Conservation (phyloP, 2,329 filamentous ascomycete species). For the Neocatenulostroma microsporum region DNA sequence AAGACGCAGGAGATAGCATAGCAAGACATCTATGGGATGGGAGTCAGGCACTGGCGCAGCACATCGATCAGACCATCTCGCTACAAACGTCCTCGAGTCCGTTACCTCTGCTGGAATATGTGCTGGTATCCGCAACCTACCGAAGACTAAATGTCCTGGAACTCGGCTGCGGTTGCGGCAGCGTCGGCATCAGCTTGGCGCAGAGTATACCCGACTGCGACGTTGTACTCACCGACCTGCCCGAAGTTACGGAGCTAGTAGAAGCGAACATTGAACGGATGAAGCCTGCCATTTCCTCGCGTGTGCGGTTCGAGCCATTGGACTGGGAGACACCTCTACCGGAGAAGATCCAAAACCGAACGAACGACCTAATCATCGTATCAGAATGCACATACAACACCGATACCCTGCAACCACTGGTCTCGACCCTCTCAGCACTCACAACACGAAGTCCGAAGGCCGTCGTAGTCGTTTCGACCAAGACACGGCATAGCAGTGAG, state of each 20-base stretch:
- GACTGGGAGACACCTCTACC: slow-evolving; percentile 56
- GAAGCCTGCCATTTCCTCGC: slow-evolving; percentile 36
- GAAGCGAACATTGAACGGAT: slow-evolving; percentile 46
- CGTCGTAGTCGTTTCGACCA: slow-evolving; percentile 54
- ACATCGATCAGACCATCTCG: slow-evolving; percentile 40
- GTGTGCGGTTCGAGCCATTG: slow-evolving; percentile 44
- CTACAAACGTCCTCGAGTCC: slow-evolving; percentile 21
- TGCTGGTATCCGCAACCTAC: slow-evolving; percentile 32
- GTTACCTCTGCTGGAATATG: slow-evolving; percentile 31
- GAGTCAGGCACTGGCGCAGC: slow-evolving; percentile 49
- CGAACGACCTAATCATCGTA: slow-evolving; percentile 55
- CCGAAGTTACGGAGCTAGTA: slow-evolving; percentile 56
- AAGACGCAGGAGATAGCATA: slow-evolving; percentile 66
- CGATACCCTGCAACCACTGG: slow-evolving; percentile 57
- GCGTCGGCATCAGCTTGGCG: slow-evolving; percentile 58
- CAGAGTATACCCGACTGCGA: slow-evolving; percentile 45
- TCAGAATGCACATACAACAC: slow-evolving; percentile 69
- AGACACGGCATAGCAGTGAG: slow-evolving; percentile 60
- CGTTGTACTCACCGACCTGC: slow-evolving; percentile 57
- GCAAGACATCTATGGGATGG: slow-evolving; percentile 65
- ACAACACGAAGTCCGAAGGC: slow-evolving; percentile 42
- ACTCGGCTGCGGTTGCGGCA: slow-evolving; percentile 60
- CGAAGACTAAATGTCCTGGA: slow-evolving; percentile 50
- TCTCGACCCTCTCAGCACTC: slow-evolving; percentile 48
- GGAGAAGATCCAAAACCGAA: slow-evolving; percentile 24